These are phyloP conservation scores for Nepenthes alata DNA, from an alignment of 179 eudicot species.

Conservation along the genomic window DNA sequence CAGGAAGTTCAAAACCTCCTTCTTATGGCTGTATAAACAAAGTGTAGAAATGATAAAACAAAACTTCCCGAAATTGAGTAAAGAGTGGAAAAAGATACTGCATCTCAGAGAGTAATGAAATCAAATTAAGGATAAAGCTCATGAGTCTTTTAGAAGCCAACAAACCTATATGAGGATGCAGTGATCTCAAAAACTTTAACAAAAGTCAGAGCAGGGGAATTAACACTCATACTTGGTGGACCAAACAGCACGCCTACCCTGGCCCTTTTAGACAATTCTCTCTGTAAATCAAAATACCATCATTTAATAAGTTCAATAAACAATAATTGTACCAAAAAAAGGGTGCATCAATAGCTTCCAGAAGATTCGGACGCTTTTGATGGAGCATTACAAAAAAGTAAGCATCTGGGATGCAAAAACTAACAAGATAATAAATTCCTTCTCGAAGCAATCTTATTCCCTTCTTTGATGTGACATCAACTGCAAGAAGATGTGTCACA, in stretches of 20 bases:
- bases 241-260: constrained; percentile 70
- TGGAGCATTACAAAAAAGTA: neutral
- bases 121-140: neutral
- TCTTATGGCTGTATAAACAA: constrained; percentile 60
- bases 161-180: constrained; percentile 63
- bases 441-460: constrained; percentile 72
- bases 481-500: constrained; percentile 82
- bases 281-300: constrained; percentile 30
- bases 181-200: constrained; percentile 58
- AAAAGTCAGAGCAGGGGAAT: constrained; percentile 46
- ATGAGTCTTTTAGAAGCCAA: neutral
- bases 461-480: constrained; percentile 59
- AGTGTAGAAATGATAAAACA: neutral
- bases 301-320: neutral
- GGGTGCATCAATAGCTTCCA: neutral
- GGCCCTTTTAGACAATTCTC: constrained; percentile 57
- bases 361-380: neutral
- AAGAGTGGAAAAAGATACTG: neutral
- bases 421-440: constrained; percentile 88
- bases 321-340: neutral
- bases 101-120: neutral
- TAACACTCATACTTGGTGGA: constrained; percentile 25
- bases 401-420: constrained; percentile 9
- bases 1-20: constrained; percentile 58
- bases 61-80: neutral